Conservation (phyloP, 2,329 filamentous ascomycete species). For the Graphilbum fragrans region DNA sequence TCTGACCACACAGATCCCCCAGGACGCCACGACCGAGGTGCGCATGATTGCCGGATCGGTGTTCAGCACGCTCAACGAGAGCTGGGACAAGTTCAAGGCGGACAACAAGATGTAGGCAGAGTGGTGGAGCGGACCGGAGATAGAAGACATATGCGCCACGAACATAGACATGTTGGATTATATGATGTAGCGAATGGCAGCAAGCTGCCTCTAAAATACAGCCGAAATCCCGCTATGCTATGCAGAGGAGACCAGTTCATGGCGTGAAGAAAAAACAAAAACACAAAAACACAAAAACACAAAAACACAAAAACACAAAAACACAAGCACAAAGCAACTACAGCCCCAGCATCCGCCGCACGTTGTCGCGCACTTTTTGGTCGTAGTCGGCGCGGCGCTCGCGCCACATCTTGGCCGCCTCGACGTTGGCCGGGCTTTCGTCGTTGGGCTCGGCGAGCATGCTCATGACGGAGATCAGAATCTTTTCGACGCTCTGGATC, state of each 20-base stretch:
- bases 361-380: conserved; percentile 69
- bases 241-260: neutral
- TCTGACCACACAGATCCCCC: conserved; percentile 38
- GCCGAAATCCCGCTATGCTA: neutral
- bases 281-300: no score
- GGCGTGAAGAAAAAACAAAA: neutral
- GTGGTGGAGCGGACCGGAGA: neutral
- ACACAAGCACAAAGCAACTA: no score
- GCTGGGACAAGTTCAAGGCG: conserved; percentile 61
- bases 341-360: conserved; percentile 66
- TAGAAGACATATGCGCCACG: no score
- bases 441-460: conserved; percentile 98
- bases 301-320: no score
- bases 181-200: no score
- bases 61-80: conserved; percentile 58
- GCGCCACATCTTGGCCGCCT: conserved; percentile 93
- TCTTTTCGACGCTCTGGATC: conserved; percentile 96
- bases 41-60: conserved; percentile 53
- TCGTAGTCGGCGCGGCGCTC: conserved; percentile 78
- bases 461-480: conserved; percentile 92
- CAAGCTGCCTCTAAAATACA: no score
- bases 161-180: no score
- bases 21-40: conserved; percentile 52
- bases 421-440: conserved; percentile 90
- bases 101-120: conserved; percentile 49